Evolutionary conservation across 1,284 basidiomycete genomes (phyloP).

Genomic region (Naganishia cerealis): DNA sequence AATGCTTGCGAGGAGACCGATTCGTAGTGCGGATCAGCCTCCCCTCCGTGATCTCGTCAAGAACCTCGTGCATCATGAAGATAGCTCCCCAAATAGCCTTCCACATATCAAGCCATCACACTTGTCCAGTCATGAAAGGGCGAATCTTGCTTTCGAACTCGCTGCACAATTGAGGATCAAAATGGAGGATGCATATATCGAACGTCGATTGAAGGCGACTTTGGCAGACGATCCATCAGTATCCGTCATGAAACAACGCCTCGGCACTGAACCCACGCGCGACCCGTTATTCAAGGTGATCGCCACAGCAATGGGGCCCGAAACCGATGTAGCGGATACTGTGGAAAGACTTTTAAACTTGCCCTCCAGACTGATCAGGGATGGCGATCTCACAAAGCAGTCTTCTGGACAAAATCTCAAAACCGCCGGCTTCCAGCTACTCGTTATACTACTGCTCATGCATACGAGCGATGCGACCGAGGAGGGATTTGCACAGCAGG

Average conservation of each 20-base stretch:
- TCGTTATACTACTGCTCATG: conserved; percentile 14
- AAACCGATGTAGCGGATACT: neutral
- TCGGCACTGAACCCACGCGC: neutral
- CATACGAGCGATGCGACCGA: neutral
- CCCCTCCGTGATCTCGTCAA: conserved; percentile 17
- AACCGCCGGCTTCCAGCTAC: conserved; percentile 19
- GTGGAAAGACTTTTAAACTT: conserved; percentile 7
- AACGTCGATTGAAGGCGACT: conserved; percentile 11
- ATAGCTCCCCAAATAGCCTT: neutral
- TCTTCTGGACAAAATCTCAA: conserved; percentile 25
- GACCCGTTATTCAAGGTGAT: conserved; percentile 1
- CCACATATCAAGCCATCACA: neutral
- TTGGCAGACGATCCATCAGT: conserved; percentile 3
- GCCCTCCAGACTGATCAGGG: conserved; percentile 5
- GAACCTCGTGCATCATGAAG: conserved; percentile 6
- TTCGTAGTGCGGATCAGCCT: neutral
- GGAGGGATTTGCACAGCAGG: neutral
- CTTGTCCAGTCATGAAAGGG: conserved; percentile 16
- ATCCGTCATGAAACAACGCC: neutral
- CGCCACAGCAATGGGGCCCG: neutral
- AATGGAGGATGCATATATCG: conserved; percentile 14
- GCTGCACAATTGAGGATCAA: conserved; percentile 9
- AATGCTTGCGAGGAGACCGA: neutral
- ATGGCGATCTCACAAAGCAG: conserved; percentile 24
- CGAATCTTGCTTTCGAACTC: conserved; percentile 4